Evolutionary conservation across 768 basidiomycete species (phyloP), one percentile per base, ranked within the genome.

Genomic region (Trametes gibbosa): DNA sequence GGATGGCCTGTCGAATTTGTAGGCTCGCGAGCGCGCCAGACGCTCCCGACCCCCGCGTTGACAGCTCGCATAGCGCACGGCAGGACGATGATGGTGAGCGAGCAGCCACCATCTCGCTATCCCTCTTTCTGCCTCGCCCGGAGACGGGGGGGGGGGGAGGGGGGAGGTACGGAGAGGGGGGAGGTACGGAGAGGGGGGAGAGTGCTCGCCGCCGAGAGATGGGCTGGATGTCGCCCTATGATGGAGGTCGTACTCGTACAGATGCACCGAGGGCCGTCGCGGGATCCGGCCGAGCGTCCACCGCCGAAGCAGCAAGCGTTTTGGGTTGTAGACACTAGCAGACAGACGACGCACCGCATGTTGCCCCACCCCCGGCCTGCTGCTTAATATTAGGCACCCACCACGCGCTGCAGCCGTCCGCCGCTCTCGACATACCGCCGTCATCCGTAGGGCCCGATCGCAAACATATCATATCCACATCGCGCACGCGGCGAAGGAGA

Each of bases 71-170:
- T 21, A 29, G 32, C 42, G 32, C n/a, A 45, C 54, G 23, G 46
- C 29, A 47, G 43, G 34, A n/a, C 49, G 47, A 50, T 49, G 55
- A 41, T 10, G 29, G 10, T 32, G 29, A 32, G 10, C 29, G 29
- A 29, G 39, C 39, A 10, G 21, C 19, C 52, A 27, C 2, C 27
- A 25, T 34, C 41, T n/a, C 23, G 35, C 54, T 47, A 55, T 39
- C 35, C 53, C 46, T 47, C 45, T 55, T 47, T 46, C 43, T 54
- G 53, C 53, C 14, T n/a, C 7, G 48, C 29, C 48, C 4, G 48
- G 32, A n/a, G 29, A 10, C 29, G 24, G 16, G 24, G 48, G n/a
- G 19, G 12, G 42, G 10, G 34, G 34, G 34, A 7, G 7, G 14
- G 34, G n/a, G n/a, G n/a, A n/a, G n/a, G n/a, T n/a, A n/a, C n/a